A percentile compares a stretch with the other conserved stretches of the same genome.
Evolutionary conservation across 768 basidiomycete species (phyloP).

Genomic region (Boletus sensibilis): DNA sequence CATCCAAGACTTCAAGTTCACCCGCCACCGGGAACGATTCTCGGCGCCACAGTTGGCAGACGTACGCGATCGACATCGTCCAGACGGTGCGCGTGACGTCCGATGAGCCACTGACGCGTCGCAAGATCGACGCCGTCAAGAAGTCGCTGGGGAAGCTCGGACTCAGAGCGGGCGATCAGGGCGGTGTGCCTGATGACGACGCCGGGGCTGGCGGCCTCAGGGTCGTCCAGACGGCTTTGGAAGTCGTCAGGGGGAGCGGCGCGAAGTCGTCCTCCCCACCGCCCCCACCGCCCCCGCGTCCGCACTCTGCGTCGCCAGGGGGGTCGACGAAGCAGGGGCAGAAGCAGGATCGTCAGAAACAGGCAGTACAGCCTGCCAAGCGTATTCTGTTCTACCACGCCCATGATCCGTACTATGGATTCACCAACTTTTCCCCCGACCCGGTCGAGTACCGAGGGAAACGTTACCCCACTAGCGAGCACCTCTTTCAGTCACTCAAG

Average conservation of each 20-base stretch:
- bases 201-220: slow-evolving; percentile 19
- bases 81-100: slow-evolving; percentile 31
- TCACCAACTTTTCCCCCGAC: slow-evolving; percentile 46
- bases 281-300: slow-evolving; percentile 15
- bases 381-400: slow-evolving; percentile 35
- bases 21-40: background rate
- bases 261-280: slow-evolving; percentile 6
- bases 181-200: slow-evolving; percentile 32
- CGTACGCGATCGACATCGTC: slow-evolving; percentile 32
- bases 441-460: slow-evolving; percentile 39
- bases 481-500: slow-evolving; percentile 48
- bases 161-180: slow-evolving; percentile 26
- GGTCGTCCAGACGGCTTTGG: slow-evolving; percentile 26
- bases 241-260: slow-evolving; percentile 20
- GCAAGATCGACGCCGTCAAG: slow-evolving; percentile 32
- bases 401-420: slow-evolving; percentile 37
- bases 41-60: slow-evolving; percentile 9
- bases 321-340: slow-evolving; percentile 7
- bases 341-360: slow-evolving; percentile 2
- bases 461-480: slow-evolving; percentile 46
- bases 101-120: slow-evolving; percentile 26
- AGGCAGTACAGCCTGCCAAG: slow-evolving; percentile 11
- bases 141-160: slow-evolving; percentile 25
- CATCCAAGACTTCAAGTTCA: background rate
- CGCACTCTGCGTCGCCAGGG: slow-evolving; percentile 23